Conservation (phyloP, 352 stramenopile genomes). For the Phytophthora ramorum region DNA sequence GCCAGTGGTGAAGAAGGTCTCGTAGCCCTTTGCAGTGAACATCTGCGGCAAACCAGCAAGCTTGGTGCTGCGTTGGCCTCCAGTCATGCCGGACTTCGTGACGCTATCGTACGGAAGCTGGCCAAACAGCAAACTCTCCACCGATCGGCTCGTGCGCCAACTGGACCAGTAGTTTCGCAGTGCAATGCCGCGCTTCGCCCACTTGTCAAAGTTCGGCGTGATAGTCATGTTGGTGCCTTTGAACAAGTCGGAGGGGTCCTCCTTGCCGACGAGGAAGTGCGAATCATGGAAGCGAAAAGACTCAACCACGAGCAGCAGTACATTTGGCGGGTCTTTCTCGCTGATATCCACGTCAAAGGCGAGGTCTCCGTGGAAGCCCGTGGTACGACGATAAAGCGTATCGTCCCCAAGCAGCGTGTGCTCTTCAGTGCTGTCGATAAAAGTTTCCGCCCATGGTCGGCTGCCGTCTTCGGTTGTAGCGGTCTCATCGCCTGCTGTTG, state of each 20-base stretch:
- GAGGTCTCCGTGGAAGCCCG: slow-evolving; percentile 45
- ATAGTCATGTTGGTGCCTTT: slow-evolving; percentile 31
- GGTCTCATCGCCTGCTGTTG: not conserved
- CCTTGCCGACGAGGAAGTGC: slow-evolving; percentile 47
- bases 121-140: slow-evolving; percentile 55
- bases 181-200: slow-evolving; percentile 47
- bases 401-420: slow-evolving; percentile 43
- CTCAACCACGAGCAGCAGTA: slow-evolving; percentile 53
- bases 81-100: slow-evolving; percentile 32
- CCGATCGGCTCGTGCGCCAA: slow-evolving; percentile 49
- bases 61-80: slow-evolving; percentile 18
- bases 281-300: slow-evolving; percentile 58
- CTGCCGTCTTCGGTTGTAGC: not conserved
- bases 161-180: slow-evolving; percentile 66
- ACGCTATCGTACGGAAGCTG: slow-evolving; percentile 51
- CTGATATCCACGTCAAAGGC: slow-evolving; percentile 48
- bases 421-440: slow-evolving; percentile 46
- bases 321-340: slow-evolving; percentile 43
- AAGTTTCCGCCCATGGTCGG: slow-evolving; percentile 20
- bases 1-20: slow-evolving; percentile 50
- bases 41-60: slow-evolving; percentile 51
- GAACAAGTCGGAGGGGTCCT: slow-evolving; percentile 38
- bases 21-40: slow-evolving; percentile 56
- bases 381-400: slow-evolving; percentile 43
- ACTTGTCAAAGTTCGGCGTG: slow-evolving; percentile 53